These are phyloP conservation scores for Tulasnella sp. DNA, from an alignment of 768 basidiomycete genomes.

Conservation along the genomic window DNA sequence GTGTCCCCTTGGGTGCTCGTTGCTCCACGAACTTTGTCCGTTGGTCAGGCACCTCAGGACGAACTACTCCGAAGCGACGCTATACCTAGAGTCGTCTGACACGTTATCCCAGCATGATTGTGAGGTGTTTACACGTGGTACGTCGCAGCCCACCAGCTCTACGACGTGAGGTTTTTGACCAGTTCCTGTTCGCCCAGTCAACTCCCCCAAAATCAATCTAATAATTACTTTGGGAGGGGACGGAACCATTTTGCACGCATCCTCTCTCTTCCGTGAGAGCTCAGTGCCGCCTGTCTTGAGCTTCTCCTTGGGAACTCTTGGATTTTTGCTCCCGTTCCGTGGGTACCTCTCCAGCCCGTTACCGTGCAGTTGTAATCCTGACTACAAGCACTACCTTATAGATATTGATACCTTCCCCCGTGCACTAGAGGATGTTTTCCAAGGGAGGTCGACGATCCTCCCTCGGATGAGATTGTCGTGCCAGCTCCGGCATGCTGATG, in stretches of 20 bases:
- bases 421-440: constrained; percentile 67
- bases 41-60: constrained; percentile 21
- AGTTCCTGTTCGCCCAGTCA: constrained; percentile 1
- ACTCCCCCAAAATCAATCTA: constrained; percentile 59
- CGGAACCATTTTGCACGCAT: constrained; percentile 88
- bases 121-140: not conserved
- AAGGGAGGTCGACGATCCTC: constrained; percentile 67
- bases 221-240: constrained; percentile 90
- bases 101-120: not conserved
- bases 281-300: constrained; percentile 86
- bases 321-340: constrained; percentile 92
- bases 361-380: not conserved
- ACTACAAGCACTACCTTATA: constrained; percentile 29
- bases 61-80: constrained; percentile 16
- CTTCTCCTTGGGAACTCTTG: constrained; percentile 87
- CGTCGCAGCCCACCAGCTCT: not conserved
- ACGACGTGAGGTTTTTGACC: not conserved
- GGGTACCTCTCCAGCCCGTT: constrained; percentile 27
- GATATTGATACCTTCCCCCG: constrained; percentile 81
- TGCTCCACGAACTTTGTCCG: too few species aligned
- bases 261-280: constrained; percentile 78
- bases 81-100: constrained; percentile 19
- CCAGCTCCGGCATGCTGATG: constrained; percentile 52
- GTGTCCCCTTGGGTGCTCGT: not conserved
- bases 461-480: constrained; percentile 86